Evolutionary conservation across 306 rosid genomes (phyloP).

Genomic region (Dalbergia cochinchinensis): DNA sequence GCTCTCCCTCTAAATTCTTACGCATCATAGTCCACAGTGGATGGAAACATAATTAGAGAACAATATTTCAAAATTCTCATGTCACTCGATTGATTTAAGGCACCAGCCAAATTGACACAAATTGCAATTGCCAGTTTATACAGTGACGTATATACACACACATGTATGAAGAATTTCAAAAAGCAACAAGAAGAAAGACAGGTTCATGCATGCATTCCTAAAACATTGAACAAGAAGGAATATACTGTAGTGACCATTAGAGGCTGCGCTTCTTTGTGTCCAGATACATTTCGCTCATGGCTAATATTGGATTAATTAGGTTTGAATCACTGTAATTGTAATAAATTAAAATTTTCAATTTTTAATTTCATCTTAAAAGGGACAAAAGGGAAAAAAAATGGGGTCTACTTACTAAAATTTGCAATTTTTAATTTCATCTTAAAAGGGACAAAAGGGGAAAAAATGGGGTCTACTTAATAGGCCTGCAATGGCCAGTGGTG

Average conservation of each 20-base stretch:
- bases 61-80: background rate
- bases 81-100: background rate
- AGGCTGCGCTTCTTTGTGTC: constrained; percentile 19
- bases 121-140: background rate
- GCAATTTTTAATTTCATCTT: too few species aligned
- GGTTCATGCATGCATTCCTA: constrained; percentile 19
- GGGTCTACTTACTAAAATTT: background rate
- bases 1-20: background rate
- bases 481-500: background rate
- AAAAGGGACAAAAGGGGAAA: background rate
- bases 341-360: background rate
- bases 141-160: background rate
- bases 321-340: background rate
- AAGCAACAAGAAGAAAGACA: background rate
- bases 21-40: background rate
- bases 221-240: constrained; percentile 4
- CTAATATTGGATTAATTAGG: background rate
- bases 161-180: constrained; percentile 1
- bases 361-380: background rate
- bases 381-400: background rate
- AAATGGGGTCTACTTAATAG: background rate
- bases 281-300: constrained; percentile 39
- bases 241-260: background rate
- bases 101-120: background rate
- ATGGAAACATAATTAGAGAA: background rate